These are phyloP conservation scores for Kurtzmaniella natalensis DNA, from an alignment of 1,139 yeast species.

Conservation along the genomic window DNA sequence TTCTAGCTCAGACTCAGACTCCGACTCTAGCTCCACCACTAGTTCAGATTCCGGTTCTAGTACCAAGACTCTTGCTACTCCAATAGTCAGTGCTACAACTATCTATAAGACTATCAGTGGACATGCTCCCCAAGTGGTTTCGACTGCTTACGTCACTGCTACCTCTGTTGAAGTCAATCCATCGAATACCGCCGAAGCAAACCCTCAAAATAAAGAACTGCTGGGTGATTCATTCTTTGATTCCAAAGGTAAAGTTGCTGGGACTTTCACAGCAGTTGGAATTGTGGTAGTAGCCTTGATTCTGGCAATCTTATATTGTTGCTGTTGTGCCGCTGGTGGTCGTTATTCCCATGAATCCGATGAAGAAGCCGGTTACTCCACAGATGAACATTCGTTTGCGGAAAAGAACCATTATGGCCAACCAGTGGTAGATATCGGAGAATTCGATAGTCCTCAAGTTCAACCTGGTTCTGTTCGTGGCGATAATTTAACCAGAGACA, in stretches of 20 bases:
- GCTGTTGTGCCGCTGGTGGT: constrained; percentile 26
- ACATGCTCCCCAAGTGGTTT: constrained; percentile 13
- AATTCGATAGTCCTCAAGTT: constrained; percentile 5
- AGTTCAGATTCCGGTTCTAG: constrained; percentile 8
- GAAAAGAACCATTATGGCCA: constrained; percentile 17
- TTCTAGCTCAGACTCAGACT: constrained; percentile 9
- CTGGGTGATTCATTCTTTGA: constrained; percentile 39
- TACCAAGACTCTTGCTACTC: constrained; percentile 5
- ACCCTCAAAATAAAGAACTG: constrained; percentile 7
- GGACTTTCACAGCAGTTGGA: constrained; percentile 69
- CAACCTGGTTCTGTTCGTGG: constrained; percentile 7
- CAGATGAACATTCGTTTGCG: constrained; percentile 26
- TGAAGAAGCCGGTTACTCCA: constrained; percentile 35
- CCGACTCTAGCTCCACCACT: constrained; percentile 15
- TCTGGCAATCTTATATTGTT: constrained; percentile 30
- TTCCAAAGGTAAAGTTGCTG: constrained; percentile 65
- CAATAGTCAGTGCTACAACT: constrained; percentile 11
- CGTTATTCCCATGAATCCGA: constrained; percentile 31
- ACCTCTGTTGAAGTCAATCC: constrained; percentile 8
- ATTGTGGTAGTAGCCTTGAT: constrained; percentile 44
- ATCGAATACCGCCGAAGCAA: constrained; percentile 4
- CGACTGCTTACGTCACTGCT: constrained; percentile 20
- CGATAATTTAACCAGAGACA: constrained; percentile 25
- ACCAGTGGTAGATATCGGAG: constrained; percentile 11
- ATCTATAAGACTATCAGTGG: constrained; percentile 25